Percentiles rank a stretch among this genome's conserved stretches.
Evolutionary conservation across 2,329 filamentous ascomycete species (phyloP).

Genomic region (Lecanoromycetidae sp.): DNA sequence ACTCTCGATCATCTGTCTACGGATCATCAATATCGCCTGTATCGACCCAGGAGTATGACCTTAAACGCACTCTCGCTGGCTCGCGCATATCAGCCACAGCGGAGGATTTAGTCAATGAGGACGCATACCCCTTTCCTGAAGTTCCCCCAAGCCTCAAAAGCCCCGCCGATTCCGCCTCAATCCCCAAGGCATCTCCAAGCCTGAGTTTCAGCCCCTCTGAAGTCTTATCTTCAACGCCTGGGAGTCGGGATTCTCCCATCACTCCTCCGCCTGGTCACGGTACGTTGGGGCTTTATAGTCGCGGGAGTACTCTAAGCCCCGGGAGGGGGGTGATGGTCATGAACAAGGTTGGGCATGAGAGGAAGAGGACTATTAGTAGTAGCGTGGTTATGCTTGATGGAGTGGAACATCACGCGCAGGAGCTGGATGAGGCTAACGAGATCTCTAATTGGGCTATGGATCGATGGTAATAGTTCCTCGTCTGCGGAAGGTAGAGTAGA

Average conservation of each 20-base stretch:
- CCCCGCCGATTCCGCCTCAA: neutral
- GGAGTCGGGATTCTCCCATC: slow-evolving; percentile 9
- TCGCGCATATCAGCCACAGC: slow-evolving; percentile 26
- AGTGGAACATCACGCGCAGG: slow-evolving; percentile 41
- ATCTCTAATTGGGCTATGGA: slow-evolving; percentile 31
- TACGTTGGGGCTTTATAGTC: neutral
- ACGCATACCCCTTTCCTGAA: slow-evolving; percentile 9
- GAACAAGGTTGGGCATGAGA: slow-evolving; percentile 25
- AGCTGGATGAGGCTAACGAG: slow-evolving; percentile 42
- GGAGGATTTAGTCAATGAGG: slow-evolving; percentile 11
- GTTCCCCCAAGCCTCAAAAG: neutral
- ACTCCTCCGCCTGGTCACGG: slow-evolving; percentile 12
- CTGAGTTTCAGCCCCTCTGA: slow-evolving; percentile 15
- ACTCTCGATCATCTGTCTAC: slow-evolving; percentile 9
- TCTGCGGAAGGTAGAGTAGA: neutral
- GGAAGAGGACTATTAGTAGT: slow-evolving; percentile 32
- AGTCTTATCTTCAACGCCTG: slow-evolving; percentile 13
- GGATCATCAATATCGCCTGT: slow-evolving; percentile 8
- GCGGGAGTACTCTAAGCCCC: neutral
- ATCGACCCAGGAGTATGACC: slow-evolving; percentile 19
- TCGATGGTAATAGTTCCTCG: slow-evolving; percentile 8
- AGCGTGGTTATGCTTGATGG: slow-evolving; percentile 36
- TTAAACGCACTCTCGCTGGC: slow-evolving; percentile 21
- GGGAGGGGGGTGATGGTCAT: neutral
- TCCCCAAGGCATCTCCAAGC: slow-evolving; percentile 13